Base-by-base conservation (phyloP, 805 yeast species). In the Debaryomyces maramus region DNA sequence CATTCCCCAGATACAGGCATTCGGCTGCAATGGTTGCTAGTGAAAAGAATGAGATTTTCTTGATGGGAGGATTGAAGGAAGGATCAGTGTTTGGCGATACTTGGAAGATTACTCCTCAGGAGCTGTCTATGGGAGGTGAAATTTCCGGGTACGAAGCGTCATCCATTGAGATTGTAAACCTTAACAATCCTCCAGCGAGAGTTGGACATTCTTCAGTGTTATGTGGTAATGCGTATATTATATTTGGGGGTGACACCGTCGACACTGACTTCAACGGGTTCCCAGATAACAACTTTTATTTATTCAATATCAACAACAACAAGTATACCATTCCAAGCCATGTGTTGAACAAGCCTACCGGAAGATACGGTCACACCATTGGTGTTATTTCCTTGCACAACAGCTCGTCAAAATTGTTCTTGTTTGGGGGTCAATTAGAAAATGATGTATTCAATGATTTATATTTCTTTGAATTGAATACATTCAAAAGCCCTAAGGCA, bases 231-330 rank as follows among this genome's bases (percentile, higher is more conserved):
- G 98, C 98, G 1, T 93, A 84, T 55, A 89, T 93, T 32, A 80
- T 93, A 10, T 91, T 88, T 63, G 99, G 98, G 24, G 99, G 99
- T 54, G 99, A 93, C 59, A 93, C 98, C 1, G 85, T 82, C 28
- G 85, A 81, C 36, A 83, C 89, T 24, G 88, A 85, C 55, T 77
- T 76, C 35, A 73, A 74, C 36, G 88, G 88, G 5, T 80, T 78
- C 41, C 82, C 95, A 48, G 99, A 93, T 64, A 90, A 91, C 63
- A 88, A 86, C 57, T 70, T 93, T 44, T 93, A 93, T 61, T 75
- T 93, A 53, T 85, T 93, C 68, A 96, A 46, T 75, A 78, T 45
- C 52, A 70, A 67, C 55, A 68, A 68, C 55, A 48, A 56, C 48
- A 70, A 70, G 52, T 70, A 69, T 48, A 69, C 75, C 24, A 60